These are phyloP conservation scores for Baorangia bicolor DNA, from an alignment of 768 basidiomycete species.

Conservation along the genomic window DNA sequence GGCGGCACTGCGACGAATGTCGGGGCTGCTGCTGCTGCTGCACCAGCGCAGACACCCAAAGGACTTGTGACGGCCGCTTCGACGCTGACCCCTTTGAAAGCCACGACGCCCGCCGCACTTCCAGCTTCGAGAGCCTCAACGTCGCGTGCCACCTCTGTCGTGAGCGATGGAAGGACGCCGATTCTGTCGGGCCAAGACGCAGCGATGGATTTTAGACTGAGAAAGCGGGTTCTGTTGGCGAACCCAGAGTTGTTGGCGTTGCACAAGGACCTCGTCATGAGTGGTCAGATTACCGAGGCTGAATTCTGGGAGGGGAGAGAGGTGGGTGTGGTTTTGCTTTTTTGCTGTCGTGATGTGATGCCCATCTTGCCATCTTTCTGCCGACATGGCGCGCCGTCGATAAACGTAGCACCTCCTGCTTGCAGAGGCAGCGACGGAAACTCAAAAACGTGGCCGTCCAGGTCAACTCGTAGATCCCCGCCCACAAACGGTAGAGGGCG, in stretches of 20 bases:
- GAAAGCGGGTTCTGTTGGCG: slow-evolving; percentile 76
- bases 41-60: slow-evolving; percentile 24
- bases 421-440: slow-evolving; percentile 71
- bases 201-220: slow-evolving; percentile 65
- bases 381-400: background rate
- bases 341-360: slow-evolving; percentile 6
- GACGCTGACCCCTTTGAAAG: slow-evolving; percentile 20
- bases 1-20: slow-evolving; percentile 15
- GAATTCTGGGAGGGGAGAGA: slow-evolving; percentile 99
- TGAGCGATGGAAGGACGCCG: slow-evolving; percentile 52
- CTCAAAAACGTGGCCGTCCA: slow-evolving; percentile 75
- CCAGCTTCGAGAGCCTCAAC: slow-evolving; percentile 44
- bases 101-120: slow-evolving; percentile 32
- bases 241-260: slow-evolving; percentile 76
- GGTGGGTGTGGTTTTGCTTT: slow-evolving; percentile 44
- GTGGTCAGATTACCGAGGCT: slow-evolving; percentile 80
- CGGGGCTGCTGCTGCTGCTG: slow-evolving; percentile 20
- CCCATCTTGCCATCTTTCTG: background rate
- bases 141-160: slow-evolving; percentile 64
- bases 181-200: slow-evolving; percentile 58
- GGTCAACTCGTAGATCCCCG: slow-evolving; percentile 87
- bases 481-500: slow-evolving; percentile 78
- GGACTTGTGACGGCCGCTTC: slow-evolving; percentile 21
- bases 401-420: slow-evolving; percentile 63
- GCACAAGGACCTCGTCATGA: slow-evolving; percentile 86